Base-by-base conservation (phyloP, 148 eudicot genomes). In the Rhododendron mucronatum region DNA sequence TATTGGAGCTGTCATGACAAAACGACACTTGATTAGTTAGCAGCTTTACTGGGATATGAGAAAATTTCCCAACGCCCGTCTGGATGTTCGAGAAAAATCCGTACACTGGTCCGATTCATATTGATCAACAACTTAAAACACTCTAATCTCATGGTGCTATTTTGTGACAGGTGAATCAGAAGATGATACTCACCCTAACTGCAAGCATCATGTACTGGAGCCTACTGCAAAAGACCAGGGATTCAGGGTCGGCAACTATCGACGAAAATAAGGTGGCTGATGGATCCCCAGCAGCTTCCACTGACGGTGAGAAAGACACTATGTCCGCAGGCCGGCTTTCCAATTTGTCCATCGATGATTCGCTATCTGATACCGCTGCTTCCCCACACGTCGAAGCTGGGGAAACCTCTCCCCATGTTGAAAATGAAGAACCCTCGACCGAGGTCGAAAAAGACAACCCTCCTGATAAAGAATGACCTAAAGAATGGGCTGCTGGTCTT, bases 201-300 rank as follows among this genome's bases (percentile, higher is more conserved):
- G 99, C 98, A 80, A 95, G 99, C 93, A 95, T 96, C 44, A 96
- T 95, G 99, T 96, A 95, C 89, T 95, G 99, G 99, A 94, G 97
- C 91, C 91, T 96, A 69, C 92, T 90, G 84, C 88, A 90, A n/a
- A 92, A 89, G 87, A 85, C 91, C 45, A 91, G 86, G 37, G 90
- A 91, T 48, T 81, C 89, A 65, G 89, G 87, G 75, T 50, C 84
- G 26, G 53, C 74, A 44, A 30, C 84, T 69, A 33, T 83, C 12
- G 83, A 85, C 82, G 90, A 90, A 63, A 88, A n/a, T 35, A 87
- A 80, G 59, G 53, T 80, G 16, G 30, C 91, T 3, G 91, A 85
- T 47, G 87, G 88, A 61, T 86, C 94, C 10, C 85, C 91, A 0
- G 88, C 87, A 45, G 81, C 89, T 61, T 51, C 85, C 37, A 86